Base-by-base conservation (phyloP, 495 filamentous ascomycete species). In the Podospora australis region DNA sequence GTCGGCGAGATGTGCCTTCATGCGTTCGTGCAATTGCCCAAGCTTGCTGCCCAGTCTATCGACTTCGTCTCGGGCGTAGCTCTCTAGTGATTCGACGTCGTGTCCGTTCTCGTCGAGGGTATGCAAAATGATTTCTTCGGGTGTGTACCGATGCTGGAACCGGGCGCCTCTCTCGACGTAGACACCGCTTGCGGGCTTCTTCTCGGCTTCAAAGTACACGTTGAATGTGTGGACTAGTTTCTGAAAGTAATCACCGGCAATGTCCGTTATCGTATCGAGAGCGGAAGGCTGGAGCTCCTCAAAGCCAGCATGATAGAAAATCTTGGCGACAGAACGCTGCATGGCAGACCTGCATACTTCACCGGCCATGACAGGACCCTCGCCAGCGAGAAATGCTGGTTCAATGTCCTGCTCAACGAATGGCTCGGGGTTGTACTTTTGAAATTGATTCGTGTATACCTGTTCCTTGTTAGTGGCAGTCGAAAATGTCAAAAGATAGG, bases 391-490 rank as follows among this genome's bases (percentile, higher is more conserved):
- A 23, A 96, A 90, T 54, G 90, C 83, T 23, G 90, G 78, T 41
- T 88, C 81, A 28, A 87, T 77, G 58, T 99, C 92, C 32, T 76
- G 75, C 62, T 99, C 92, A 3, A 81, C 69, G 51, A 99, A 95
- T 6, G 90, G 87, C 63, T 91, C 86, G 2, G 90, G 88, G 35
- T 96, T 82, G 60, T 96, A 96, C 67, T 97, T 97, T 54, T 90
- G 88, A 54, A 99, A 97, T 62, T 99, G 92, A 58, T 96, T 97
- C 58, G 88, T 82, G 62, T 97, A 98, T 73, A 95, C 89, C 88
- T 95, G 56, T 41, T 25, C 1, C 8, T 28, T 13, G 49, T 62
- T 38, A 56, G 55, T 42, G 3, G 22, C 2, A 19, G 10, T n/a
- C 1, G 9, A 6, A 14, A 38, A 11, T 23, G 10, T 14, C 4